Evolutionary conservation across 441 rosid genomes (phyloP), one percentile per base, ranked within the genome.

Genomic region (Corymbia citriodora): DNA sequence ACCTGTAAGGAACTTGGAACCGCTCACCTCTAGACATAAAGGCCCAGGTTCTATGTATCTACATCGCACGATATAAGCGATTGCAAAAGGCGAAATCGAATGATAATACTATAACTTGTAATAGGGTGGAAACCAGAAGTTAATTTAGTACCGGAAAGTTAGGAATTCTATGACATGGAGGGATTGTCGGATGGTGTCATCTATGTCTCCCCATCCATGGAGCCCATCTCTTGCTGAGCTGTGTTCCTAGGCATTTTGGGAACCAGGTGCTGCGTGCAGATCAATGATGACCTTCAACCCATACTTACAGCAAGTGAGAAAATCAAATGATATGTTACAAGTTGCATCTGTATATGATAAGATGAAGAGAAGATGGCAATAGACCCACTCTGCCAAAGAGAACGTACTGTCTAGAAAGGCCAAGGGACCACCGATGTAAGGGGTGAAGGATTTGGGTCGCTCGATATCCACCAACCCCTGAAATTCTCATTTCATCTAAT

Each of bases 381-480:
- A 19, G 72, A 79, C 94, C 4, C 92, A 94, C 96, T 91, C 82
- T 18, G 97, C 94, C 97, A 96, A 94, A 16, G 88, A 55, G 89
- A 95, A 94, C 23, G 95, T 96, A 25, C 90, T 94, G 92, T 95
- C 96, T 49, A 94, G 87, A 0, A 93, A 93, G 48, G 89, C 81
- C 90, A 94, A 87, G 79, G 88, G n/a, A 33, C 88, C 88, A 2
- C 61, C 88, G 21, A 86, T 61, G 13, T 53, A 86, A 70, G 79
- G 96, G 6, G 49, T 23, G 96, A 95, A 21, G 97, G 95, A 2
- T 70, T 82, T 7, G 95, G 95, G 89, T 93, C 95, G 33, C 94
- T 93, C 23, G 95, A 95, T 55, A 95, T 96, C 96, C 96, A 95
- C 97, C 96, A 95, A 11, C 96, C 96, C 52, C 94, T 3, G 96